Conservation (phyloP, 1,284 basidiomycete species). For the Cutaneotrichosporon cavernicola region DNA sequence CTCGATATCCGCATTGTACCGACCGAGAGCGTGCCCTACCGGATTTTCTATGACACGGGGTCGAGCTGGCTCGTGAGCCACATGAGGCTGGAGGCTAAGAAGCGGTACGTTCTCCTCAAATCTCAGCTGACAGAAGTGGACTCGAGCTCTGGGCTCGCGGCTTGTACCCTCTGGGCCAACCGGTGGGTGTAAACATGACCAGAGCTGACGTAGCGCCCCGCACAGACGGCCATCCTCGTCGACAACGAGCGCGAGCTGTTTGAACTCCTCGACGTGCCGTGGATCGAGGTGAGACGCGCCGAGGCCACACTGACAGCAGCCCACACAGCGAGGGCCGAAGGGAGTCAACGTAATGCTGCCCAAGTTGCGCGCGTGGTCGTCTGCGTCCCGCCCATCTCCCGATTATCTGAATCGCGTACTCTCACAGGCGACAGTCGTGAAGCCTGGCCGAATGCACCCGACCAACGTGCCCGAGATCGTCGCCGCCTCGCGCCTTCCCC, state of each 20-base stretch:
- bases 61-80: neutral
- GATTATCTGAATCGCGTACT: conserved; percentile 1
- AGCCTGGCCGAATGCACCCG: conserved; percentile 1
- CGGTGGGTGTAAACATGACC: neutral
- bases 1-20: conserved; percentile 1
- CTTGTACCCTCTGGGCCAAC: neutral
- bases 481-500: neutral
- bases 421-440: conserved; percentile 2
- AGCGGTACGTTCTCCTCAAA: neutral
- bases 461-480: conserved; percentile 3
- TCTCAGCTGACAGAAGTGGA: neutral
- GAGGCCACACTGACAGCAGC: neutral
- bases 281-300: neutral
- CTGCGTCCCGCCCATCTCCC: neutral
- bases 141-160: neutral
- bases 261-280: conserved; percentile 6
- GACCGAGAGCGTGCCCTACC: neutral
- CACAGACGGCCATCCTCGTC: neutral
- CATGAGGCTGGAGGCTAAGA: conserved; percentile 3
- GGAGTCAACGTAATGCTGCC: neutral
- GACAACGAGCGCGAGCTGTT: conserved; percentile 4
- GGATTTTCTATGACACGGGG: neutral
- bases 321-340: neutral
- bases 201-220: neutral
- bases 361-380: conserved; percentile 5